Conservation (phyloP, 75 land plant species). For the Isoetes taiwanensis region DNA sequence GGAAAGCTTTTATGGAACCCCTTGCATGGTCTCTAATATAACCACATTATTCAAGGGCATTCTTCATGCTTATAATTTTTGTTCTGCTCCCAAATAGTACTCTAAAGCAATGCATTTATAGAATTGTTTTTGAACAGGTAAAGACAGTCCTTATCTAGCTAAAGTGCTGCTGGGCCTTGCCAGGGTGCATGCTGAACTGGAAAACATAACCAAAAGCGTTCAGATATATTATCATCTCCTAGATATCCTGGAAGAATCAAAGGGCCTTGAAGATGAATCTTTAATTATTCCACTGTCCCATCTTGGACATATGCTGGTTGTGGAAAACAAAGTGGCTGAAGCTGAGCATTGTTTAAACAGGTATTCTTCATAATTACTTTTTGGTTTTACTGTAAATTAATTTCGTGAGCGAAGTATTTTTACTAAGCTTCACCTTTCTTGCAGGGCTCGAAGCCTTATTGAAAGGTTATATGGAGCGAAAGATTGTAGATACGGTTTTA, state of each 20-base stretch:
- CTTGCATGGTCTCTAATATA: too few species aligned
- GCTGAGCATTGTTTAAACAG: constrained; percentile 54
- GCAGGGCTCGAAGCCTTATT: constrained; percentile 47
- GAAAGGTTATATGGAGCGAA: constrained; percentile 39
- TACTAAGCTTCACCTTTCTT: too few species aligned
- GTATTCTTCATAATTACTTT: too few species aligned
- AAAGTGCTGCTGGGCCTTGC: constrained; percentile 53
- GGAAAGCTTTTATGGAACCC: too few species aligned
- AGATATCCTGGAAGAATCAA: constrained; percentile 37
- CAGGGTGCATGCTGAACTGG: constrained; percentile 23
- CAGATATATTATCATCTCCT: constrained; percentile 37
- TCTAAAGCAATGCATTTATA: too few species aligned
- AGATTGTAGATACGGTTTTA: constrained; percentile 62
- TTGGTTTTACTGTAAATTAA: too few species aligned
- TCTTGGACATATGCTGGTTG: constrained; percentile 53
- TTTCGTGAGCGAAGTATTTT: too few species aligned
- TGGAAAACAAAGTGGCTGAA: constrained; percentile 42
- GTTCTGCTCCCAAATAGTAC: too few species aligned
- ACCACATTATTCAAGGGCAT: too few species aligned
- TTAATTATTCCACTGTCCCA: constrained; percentile 50
- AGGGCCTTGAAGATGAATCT: constrained; percentile 43
- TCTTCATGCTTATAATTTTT: too few species aligned
- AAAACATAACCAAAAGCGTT: constrained; percentile 34
- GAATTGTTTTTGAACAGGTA: constrained; percentile 31
- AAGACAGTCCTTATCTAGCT: constrained; percentile 37